Evolutionary conservation across 78 protist genomes (phyloP), one percentile per base, ranked within the genome.

Genomic region (Parvularia atlantis): DNA sequence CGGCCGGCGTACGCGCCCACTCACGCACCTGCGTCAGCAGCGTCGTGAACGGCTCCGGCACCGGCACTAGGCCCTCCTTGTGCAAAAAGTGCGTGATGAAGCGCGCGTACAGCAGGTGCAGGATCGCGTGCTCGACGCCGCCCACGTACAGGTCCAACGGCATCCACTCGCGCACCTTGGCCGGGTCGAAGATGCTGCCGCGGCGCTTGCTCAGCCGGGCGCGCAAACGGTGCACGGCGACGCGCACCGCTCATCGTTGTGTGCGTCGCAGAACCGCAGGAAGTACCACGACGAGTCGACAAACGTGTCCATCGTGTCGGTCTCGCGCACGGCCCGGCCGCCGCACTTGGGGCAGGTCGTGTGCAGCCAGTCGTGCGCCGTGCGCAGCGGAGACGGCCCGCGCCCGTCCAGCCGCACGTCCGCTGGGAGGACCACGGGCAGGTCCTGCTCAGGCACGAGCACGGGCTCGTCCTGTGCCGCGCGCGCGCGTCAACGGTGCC

Each of bases 91-190:
- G 76, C 2, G 79, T 73, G 62, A 90, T 50, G 80, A 93, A 93
- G 50, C 97, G 81, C 28, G 94, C 77, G 62, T 93, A 93, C 31
- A 93, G 73, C 53, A 93, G 61, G 67, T 93, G 97, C 31, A 93
- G 67, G 44, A 91, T 83, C 0, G 97, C 97, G 57, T 93, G 97
- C 65, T 93, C 97, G 31, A 80, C 79, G 41, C 97, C 94, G 48
- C 96, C 94, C 7, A 91, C 71, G 82, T 89, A 93, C 30, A 89
- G 44, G 60, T 93, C 94, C 3, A 89, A 85, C 20, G 92, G 92
- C 77, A 88, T 73, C 71, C 52, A 74, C n/a, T 41, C 19, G 46
- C 9, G 4, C 46, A 41, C 46, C 46, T 41, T 4, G 19, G 4
- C 9, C 46, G 46, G 46, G 46, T 41, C 46, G 46, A 41, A 41